These are phyloP conservation scores for Nicotiana paniculata DNA, from an alignment of 257 asterid genomes.

Conservation along the genomic window DNA sequence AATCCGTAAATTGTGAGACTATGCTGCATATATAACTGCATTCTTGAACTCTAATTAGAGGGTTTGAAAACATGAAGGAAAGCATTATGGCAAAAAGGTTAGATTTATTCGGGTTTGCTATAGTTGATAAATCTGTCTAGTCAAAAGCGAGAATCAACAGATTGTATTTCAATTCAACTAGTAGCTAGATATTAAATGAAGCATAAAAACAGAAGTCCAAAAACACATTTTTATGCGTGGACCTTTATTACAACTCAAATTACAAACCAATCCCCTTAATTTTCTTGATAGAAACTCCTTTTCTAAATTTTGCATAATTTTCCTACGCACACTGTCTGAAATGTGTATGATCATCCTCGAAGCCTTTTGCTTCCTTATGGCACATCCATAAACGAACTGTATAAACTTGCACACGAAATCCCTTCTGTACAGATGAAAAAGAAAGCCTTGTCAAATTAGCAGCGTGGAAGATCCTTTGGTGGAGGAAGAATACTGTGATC, in stretches of 20 bases:
- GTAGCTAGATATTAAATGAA: background rate
- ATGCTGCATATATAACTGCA: no score
- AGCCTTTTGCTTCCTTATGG: background rate
- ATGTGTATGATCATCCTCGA: background rate
- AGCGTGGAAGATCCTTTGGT: conserved; percentile 57
- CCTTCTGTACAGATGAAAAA: background rate
- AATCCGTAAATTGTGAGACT: no score
- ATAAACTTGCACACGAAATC: background rate
- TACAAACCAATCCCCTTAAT: background rate
- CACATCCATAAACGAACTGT: background rate
- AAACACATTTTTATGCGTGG: background rate
- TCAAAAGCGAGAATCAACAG: background rate
- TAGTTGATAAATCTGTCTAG: background rate
- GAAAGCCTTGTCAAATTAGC: conserved; percentile 20
- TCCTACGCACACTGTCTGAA: background rate
- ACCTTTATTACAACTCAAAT: conserved; percentile 1
- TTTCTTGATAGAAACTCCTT: background rate
- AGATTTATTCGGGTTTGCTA: background rate
- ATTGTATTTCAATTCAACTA: background rate
- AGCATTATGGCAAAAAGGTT: background rate
- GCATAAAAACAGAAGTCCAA: background rate
- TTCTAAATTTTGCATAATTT: background rate
- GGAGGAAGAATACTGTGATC: conserved; percentile 52
- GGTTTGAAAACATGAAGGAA: background rate
- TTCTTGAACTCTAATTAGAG: no score